These are phyloP conservation scores for Ceratocystiopsis brevicomis DNA, from an alignment of 2,329 filamentous ascomycete genomes.

Conservation along the genomic window DNA sequence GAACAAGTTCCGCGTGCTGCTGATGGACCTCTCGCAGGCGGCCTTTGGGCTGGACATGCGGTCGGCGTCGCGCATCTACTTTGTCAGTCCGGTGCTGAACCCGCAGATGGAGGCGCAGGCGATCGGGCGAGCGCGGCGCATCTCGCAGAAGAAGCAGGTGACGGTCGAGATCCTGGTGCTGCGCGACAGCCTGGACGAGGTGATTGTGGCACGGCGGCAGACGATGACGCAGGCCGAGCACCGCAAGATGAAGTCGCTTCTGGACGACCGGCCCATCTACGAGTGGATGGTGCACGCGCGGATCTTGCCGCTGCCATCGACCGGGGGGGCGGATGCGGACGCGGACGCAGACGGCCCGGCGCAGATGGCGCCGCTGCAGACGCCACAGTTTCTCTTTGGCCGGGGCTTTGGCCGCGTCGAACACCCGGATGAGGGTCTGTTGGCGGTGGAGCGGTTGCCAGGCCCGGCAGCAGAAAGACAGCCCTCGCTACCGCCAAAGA, in stretches of 20 bases:
- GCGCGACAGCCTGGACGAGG: slow-evolving; percentile 63
- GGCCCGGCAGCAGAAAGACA: too few relatives aligned
- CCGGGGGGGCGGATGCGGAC: background rate
- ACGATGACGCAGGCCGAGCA: slow-evolving; percentile 55
- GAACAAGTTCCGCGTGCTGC: slow-evolving; percentile 46
- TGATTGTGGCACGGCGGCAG: slow-evolving; percentile 54
- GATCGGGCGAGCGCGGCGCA: slow-evolving; percentile 73
- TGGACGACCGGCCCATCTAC: slow-evolving; percentile 38
- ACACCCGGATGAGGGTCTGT: slow-evolving; percentile 28
- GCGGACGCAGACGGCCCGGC: slow-evolving; percentile 15
- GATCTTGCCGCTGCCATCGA: slow-evolving; percentile 19
- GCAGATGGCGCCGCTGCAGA: slow-evolving; percentile 29
- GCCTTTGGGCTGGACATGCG: slow-evolving; percentile 76
- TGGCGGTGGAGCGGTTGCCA: background rate
- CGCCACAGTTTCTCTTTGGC: slow-evolving; percentile 31
- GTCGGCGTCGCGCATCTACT: slow-evolving; percentile 69
- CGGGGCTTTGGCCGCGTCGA: slow-evolving; percentile 24
- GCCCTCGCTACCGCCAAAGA: too few relatives aligned
- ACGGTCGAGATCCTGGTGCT: slow-evolving; percentile 75
- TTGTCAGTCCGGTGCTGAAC: slow-evolving; percentile 73
- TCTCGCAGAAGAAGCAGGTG: slow-evolving; percentile 64
- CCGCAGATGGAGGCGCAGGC: slow-evolving; percentile 77
- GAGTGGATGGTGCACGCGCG: slow-evolving; percentile 36
- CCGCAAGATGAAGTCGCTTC: slow-evolving; percentile 32
- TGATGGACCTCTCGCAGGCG: slow-evolving; percentile 84